Conservation (phyloP, 2,329 filamentous ascomycete species). For the Fusarium pseudocircinatum region DNA sequence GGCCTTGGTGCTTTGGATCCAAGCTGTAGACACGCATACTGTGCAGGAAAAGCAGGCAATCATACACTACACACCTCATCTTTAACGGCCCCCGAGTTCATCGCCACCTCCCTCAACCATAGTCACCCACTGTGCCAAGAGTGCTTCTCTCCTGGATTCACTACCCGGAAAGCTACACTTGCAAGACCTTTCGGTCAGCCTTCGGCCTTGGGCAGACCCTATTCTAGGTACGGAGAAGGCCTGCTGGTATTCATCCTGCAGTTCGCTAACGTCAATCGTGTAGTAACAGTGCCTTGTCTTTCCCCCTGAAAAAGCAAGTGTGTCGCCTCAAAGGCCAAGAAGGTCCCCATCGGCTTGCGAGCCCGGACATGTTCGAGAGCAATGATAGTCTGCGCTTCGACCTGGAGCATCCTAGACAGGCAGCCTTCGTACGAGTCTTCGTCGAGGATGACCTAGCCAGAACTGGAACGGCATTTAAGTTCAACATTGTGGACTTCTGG, state of each 20-base stretch:
- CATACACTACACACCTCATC: neutral
- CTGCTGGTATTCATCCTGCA: neutral
- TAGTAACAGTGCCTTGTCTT: neutral
- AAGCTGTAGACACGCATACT: neutral
- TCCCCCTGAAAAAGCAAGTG: neutral
- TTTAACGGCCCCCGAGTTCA: neutral
- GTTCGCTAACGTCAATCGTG: neutral
- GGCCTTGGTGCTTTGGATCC: neutral
- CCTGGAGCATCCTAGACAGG: neutral
- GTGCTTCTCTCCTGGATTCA: neutral
- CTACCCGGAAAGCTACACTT: neutral
- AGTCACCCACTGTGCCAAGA: neutral
- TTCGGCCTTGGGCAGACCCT: neutral
- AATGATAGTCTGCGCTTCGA: too few relatives aligned
- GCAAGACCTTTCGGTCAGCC: neutral
- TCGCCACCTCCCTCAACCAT: neutral
- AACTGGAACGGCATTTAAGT: neutral
- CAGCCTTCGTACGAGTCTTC: neutral
- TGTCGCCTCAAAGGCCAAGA: neutral
- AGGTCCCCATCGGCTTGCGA: neutral
- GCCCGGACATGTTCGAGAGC: neutral
- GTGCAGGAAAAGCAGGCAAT: too few relatives aligned
- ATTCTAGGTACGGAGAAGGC: neutral
- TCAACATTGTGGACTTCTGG: constrained; percentile 33
- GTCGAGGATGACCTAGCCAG: neutral